Base-by-base conservation (phyloP, 2,329 filamentous ascomycete genomes). In the Setomelanomma holmii region DNA sequence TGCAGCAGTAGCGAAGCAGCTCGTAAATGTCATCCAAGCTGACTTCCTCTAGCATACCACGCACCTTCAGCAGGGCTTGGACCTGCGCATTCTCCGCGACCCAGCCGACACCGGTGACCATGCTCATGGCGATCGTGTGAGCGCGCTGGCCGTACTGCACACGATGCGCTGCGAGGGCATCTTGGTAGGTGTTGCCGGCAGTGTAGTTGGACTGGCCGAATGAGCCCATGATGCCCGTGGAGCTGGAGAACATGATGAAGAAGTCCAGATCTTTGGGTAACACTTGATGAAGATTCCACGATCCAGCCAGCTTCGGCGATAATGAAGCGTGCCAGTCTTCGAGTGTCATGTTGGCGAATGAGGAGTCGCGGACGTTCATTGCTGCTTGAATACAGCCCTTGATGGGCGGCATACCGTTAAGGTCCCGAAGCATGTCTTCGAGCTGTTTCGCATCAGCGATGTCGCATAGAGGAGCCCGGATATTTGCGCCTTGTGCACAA, bases 291-390 rank as follows among this genome's bases (percentile, higher is more conserved):
- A 77, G 55, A 24, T 70, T 69, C 61, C 73, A 66, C 1, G 72
- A 68, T 1, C 73, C 73, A 4, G 44, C 36, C 6, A 78, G 55
- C 46, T 78, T 78, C 5, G 65, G 53, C 1, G 35, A 23, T 4
- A 63, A 40, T 1, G 52, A 46, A 6, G 45, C 20, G 1, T 44
- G 47, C 56, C 59, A 67, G 20, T 63, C 42, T 4, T 46, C 50
- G 20, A 40, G 20, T 2, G 49, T 45, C 66, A 69, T 68, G 27
- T 58, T 58, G 1, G 60, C 50, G 34, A 66, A 63, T 0, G 59
- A 49, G n/a, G 58, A 49, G 38, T 64, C 61, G 7, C 58, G 35
- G 10, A 63, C 47, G 4, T 59, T 54, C 61, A 67, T 66, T 12
- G 66, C 51, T 11, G 51, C 58, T 22, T 68, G 55, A 12, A 72